Conservation (phyloP, 768 basidiomycete genomes). For the Kwoniella sp. region DNA sequence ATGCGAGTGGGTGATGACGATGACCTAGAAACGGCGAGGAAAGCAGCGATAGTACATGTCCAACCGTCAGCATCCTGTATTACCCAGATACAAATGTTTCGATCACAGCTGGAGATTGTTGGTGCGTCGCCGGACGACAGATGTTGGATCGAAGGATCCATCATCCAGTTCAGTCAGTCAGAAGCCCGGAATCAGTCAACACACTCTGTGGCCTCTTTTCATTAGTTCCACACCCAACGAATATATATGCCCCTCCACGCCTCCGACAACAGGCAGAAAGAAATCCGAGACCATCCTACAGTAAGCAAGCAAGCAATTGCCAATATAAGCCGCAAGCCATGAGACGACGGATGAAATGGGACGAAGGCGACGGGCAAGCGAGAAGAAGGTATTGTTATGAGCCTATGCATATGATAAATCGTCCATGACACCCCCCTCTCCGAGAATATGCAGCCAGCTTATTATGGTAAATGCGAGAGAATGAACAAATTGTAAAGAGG, state of each 20-base stretch:
- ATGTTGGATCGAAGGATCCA: too few species aligned
- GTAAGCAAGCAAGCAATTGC: conserved; percentile 8
- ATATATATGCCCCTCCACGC: conserved; percentile 96
- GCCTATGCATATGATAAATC: conserved; percentile 14
- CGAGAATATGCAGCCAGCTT: conserved; percentile 8
- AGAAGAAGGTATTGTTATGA: conserved; percentile 9
- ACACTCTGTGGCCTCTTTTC: conserved; percentile 78
- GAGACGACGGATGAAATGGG: background rate
- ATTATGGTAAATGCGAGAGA: too few species aligned
- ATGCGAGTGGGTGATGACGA: conserved; percentile 92
- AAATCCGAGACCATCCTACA: conserved; percentile 93
- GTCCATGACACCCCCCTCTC: conserved; percentile 1
- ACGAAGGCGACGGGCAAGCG: background rate
- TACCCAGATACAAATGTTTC: too few species aligned
- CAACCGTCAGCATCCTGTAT: too few species aligned
- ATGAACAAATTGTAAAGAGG: too few species aligned
- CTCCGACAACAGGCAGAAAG: conserved; percentile 90
- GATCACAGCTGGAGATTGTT: too few species aligned
- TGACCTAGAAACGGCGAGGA: conserved; percentile 63
- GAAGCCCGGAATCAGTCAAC: too few species aligned
- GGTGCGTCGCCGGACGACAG: too few species aligned
- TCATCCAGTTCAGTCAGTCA: too few species aligned
- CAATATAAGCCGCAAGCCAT: conserved; percentile 29
- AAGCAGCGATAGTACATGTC: too few species aligned
- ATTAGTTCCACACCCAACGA: conserved; percentile 84